Conservation (phyloP, 2,329 filamentous ascomycete species). For the Fusarium coffeatum region DNA sequence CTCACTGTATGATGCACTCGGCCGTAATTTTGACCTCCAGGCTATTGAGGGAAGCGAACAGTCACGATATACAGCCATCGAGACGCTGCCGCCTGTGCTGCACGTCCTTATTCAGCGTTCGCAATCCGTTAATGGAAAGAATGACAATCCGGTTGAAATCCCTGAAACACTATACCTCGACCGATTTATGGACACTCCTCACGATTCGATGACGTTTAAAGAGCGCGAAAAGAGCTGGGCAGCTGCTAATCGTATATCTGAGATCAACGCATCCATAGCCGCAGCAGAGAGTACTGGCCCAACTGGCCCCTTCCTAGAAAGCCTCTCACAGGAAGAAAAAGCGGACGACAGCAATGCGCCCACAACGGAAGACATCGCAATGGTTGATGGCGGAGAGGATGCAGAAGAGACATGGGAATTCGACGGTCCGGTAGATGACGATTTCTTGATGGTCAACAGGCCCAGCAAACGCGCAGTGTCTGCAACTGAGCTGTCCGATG, state of each 20-base stretch:
- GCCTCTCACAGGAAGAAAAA: constrained; percentile 19
- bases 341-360: not conserved
- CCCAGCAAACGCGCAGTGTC: constrained; percentile 5
- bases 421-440: constrained; percentile 54
- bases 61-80: constrained; percentile 76
- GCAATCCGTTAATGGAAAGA: constrained; percentile 79
- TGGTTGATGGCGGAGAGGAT: not conserved
- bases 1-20: constrained; percentile 85
- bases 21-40: constrained; percentile 85
- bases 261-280: constrained; percentile 59
- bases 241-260: constrained; percentile 72
- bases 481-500: not conserved
- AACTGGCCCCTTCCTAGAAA: constrained; percentile 48
- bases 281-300: constrained; percentile 44
- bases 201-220: constrained; percentile 69
- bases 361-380: constrained; percentile 3
- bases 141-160: constrained; percentile 81
- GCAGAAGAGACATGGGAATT: constrained; percentile 53
- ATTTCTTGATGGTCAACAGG: constrained; percentile 49
- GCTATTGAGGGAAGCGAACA: constrained; percentile 73
- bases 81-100: constrained; percentile 82
- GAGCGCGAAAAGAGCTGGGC: constrained; percentile 79
- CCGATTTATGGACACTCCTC: constrained; percentile 80
- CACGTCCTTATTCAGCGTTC: constrained; percentile 91
- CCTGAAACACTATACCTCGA: constrained; percentile 87